Evolutionary conservation across 2,329 filamentous ascomycete genomes (phyloP).

Genomic region (Zelopaecilomyces penicillatus): DNA sequence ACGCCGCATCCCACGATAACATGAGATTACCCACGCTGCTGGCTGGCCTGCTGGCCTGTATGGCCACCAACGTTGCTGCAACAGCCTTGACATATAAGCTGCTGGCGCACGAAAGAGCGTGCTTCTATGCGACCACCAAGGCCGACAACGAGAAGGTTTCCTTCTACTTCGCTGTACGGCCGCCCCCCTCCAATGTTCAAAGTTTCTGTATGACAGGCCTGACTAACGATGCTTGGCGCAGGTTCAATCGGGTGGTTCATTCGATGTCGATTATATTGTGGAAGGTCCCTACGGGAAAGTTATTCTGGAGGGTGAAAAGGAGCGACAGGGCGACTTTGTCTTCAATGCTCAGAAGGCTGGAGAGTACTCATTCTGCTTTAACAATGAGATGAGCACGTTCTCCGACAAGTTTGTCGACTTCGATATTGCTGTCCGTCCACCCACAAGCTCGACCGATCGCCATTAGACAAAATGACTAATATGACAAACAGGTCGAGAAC

Average conservation of each 20-base stretch:
- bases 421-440: slow-evolving; percentile 64
- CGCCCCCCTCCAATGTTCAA: not conserved
- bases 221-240: slow-evolving; percentile 25
- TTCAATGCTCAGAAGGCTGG: slow-evolving; percentile 84
- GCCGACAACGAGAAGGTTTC: slow-evolving; percentile 80
- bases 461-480: slow-evolving; percentile 1
- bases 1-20: slow-evolving; percentile 13
- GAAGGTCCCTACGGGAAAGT: slow-evolving; percentile 71
- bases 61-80: slow-evolving; percentile 64
- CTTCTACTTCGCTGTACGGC: slow-evolving; percentile 88
- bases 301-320: slow-evolving; percentile 80
- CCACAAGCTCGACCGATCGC: not conserved
- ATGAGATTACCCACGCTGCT: slow-evolving; percentile 61
- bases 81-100: slow-evolving; percentile 95
- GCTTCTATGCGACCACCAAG: slow-evolving; percentile 80
- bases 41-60: slow-evolving; percentile 61
- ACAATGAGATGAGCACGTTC: slow-evolving; percentile 97
- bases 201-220: not conserved
- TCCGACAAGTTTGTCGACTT: slow-evolving; percentile 97
- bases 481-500: slow-evolving; percentile 66
- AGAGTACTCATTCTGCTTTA: slow-evolving; percentile 96
- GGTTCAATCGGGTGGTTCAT: slow-evolving; percentile 97
- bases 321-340: slow-evolving; percentile 93
- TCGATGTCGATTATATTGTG: slow-evolving; percentile 92
- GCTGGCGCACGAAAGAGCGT: slow-evolving; percentile 83